A percentile compares a stretch with the other conserved stretches of the same genome.
Evolutionary conservation across 176 grass and related monocot species (phyloP).

Genomic region (Sorghum bicolor): DNA sequence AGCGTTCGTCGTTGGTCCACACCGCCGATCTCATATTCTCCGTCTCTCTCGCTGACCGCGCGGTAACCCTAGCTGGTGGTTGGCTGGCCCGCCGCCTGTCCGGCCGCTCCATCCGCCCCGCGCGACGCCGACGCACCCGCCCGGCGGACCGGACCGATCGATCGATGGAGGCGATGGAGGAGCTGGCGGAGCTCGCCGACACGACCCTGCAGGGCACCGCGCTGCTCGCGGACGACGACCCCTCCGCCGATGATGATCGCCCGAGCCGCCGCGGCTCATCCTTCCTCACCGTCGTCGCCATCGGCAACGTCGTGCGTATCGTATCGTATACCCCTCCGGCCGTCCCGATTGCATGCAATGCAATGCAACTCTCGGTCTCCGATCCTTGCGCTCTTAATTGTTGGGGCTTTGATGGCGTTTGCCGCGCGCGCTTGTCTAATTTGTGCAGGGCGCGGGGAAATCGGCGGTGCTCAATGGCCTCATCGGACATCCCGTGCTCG

Average conservation of each 20-base stretch:
- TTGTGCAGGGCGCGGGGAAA: slow-evolving; percentile 77
- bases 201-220: slow-evolving; percentile 54
- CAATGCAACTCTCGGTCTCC: background rate
- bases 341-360: background rate
- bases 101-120: too few relatives aligned
- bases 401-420: background rate
- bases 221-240: slow-evolving; percentile 70
- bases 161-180: slow-evolving; percentile 76
- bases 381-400: background rate
- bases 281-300: slow-evolving; percentile 77
- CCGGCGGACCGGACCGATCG: background rate
- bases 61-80: too few relatives aligned
- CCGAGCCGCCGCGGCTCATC: slow-evolving; percentile 33
- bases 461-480: slow-evolving; percentile 82
- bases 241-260: slow-evolving; percentile 17
- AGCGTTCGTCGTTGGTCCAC: too few relatives aligned
- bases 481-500: slow-evolving; percentile 85
- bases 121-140: too few relatives aligned
- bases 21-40: too few relatives aligned
- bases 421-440: background rate
- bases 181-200: slow-evolving; percentile 66
- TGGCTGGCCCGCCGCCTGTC: too few relatives aligned
- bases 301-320: slow-evolving; percentile 89
- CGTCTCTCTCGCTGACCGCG: too few relatives aligned
- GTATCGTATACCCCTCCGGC: background rate